phyloP scores from a whole-genome alignment of 2,329 filamentous ascomycete species.

The Hymenoscyphus repandus region DNA sequence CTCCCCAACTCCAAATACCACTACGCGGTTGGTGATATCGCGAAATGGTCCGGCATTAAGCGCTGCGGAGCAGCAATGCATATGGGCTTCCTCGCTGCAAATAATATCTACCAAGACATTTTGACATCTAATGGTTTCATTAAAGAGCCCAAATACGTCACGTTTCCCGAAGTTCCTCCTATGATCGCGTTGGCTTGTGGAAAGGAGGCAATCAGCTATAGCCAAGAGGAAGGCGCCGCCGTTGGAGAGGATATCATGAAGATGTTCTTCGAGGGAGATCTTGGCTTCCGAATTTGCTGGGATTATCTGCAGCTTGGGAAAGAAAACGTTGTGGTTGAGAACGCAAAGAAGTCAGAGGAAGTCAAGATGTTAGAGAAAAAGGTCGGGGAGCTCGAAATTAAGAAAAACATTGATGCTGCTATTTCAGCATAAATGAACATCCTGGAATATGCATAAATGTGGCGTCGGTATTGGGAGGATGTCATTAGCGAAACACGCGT shows the following conservation, averaged over 20 bases:
- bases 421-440: too few species aligned
- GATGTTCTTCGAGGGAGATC: slow-evolving; percentile 61
- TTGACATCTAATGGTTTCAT: slow-evolving; percentile 36
- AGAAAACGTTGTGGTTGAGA: background rate
- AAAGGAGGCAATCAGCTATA: slow-evolving; percentile 61
- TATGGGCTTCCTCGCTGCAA: slow-evolving; percentile 60
- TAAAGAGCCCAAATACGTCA: slow-evolving; percentile 40
- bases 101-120: slow-evolving; percentile 63
- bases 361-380: background rate
- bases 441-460: too few species aligned
- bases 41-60: slow-evolving; percentile 72
- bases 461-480: too few species aligned
- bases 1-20: slow-evolving; percentile 56
- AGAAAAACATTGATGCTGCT: background rate
- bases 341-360: background rate
- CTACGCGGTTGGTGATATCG: slow-evolving; percentile 66
- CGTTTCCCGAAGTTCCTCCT: slow-evolving; percentile 50
- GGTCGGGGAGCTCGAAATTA: background rate
- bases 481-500: too few species aligned
- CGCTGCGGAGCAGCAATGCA: slow-evolving; percentile 72
- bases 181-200: slow-evolving; percentile 70
- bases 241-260: slow-evolving; percentile 59
- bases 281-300: slow-evolving; percentile 44
- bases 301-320: slow-evolving; percentile 4
- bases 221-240: slow-evolving; percentile 49